A percentile compares a stretch with the other conserved stretches of the same genome.
These are phyloP conservation scores for Trichopus zeylanicus DNA, from an alignment of 116 monocot genomes.

Conservation along the genomic window DNA sequence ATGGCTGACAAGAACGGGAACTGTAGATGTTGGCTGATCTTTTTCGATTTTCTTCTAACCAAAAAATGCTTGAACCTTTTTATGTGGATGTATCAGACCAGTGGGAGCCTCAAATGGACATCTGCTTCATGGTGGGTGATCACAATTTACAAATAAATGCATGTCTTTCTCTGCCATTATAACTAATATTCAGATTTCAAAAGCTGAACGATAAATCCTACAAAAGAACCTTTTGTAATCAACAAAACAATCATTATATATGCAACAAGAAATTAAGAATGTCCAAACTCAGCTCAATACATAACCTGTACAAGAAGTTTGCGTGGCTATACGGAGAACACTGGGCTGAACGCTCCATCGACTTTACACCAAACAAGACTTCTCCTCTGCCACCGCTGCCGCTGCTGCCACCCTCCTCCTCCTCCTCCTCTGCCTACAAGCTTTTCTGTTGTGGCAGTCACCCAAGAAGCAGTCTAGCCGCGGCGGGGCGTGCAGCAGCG, in stretches of 20 bases:
- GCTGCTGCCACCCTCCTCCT: constrained; percentile 17
- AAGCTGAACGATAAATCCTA: too few relatives aligned
- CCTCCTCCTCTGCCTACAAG: constrained; percentile 35
- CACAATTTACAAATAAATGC: too few relatives aligned
- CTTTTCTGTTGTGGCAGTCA: constrained; percentile 28
- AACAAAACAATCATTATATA: too few relatives aligned
- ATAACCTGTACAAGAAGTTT: constrained; percentile 63
- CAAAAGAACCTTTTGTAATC: too few relatives aligned
- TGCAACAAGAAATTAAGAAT: too few relatives aligned
- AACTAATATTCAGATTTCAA: too few relatives aligned
- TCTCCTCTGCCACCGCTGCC: too few relatives aligned
- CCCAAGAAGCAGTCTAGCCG: constrained; percentile 39
- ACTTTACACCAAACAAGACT: constrained; percentile 36
- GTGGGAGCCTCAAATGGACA: constrained; percentile 66
- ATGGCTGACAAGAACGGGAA: constrained; percentile 68
- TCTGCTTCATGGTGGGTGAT: constrained; percentile 62
- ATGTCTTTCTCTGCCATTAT: too few relatives aligned
- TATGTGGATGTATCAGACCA: constrained; percentile 65
- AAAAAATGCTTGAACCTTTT: constrained; percentile 62
- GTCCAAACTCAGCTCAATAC: constrained; percentile 2
- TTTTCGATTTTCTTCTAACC: constrained; percentile 25
- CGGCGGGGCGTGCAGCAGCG: constrained; percentile 50
- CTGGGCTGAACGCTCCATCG: constrained; percentile 35
- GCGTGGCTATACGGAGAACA: constrained; percentile 78
- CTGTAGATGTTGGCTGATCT: constrained; percentile 52